Base-by-base conservation (phyloP, 805 yeast species). In the Lipomyces kockii region DNA sequence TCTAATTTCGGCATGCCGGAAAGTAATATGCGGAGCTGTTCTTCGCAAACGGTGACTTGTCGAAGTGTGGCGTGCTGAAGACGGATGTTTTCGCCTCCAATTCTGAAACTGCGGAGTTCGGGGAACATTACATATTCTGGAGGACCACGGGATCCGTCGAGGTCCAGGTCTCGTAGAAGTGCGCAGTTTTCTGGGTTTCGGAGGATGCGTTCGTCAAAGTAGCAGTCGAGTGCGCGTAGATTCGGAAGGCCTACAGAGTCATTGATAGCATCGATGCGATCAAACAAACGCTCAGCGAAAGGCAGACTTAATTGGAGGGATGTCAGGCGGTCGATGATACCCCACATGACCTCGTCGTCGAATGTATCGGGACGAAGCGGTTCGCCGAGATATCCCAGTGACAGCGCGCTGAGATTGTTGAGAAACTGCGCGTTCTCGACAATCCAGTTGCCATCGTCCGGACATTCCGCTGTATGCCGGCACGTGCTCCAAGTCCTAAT, bases 121-220 rank as follows among this genome's bases (percentile, higher is more conserved):
- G 49, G 49, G 49, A 43, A 43, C 49, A 43, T 43, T n/a, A 43
- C 49, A n/a, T 43, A 43, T 17, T 43, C 49, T n/a, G 49, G 49
- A 43, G 49, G 49, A 43, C 49, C 49, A n/a, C 49, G 49, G 20
- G 22, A 43, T n/a, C 49, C 49, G 25, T 43, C 49, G 22, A 43
- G 49, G 49, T 43, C 49, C 20, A 43, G 49, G 8, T 43, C 49
- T n/a, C 49, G 20, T 17, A 17, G 49, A 3, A 43, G 20, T 43
- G 49, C 3, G 49, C 49, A 17, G 22, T 43, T 43, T 43, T 43
- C 22, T n/a, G 22, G 11, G 22, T n/a, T n/a, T n/a, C 22, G 49
- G 49, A 43, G 22, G 49, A n/a, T n/a, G 20, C 49, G 49, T n/a
- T 43, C 49, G 49, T 43, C 49, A 43, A 17, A 43, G 49, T 43